A percentile compares a stretch with the other conserved stretches of the same genome.
Conservation (phyloP, 257 asterid genomes). For the Verbascum thapsus region DNA sequence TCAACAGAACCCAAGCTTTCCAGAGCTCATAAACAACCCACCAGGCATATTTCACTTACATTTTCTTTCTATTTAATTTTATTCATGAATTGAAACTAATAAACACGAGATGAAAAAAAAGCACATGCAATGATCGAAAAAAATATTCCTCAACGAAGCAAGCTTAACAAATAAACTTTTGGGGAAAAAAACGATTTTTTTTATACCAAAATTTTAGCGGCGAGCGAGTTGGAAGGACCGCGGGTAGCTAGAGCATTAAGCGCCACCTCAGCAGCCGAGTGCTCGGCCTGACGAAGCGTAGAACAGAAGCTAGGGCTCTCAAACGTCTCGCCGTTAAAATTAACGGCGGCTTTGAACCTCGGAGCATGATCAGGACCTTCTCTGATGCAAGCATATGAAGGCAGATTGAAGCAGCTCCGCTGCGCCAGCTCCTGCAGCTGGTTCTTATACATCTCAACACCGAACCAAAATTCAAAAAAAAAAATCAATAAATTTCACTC, state of each 20-base stretch:
- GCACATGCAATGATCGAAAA: neutral
- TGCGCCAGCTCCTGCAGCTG: conserved; percentile 63
- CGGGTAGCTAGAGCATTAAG: conserved; percentile 42
- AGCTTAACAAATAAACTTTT: neutral
- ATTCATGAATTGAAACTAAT: neutral
- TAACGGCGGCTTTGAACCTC: conserved; percentile 53
- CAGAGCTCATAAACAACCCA: neutral
- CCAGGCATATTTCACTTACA: neutral
- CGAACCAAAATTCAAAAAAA: neutral
- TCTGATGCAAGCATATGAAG: conserved; percentile 47
- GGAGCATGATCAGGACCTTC: conserved; percentile 70
- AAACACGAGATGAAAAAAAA: neutral
- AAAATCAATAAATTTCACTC: neutral
- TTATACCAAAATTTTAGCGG: conserved; percentile 53
- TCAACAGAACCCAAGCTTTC: too few species aligned
- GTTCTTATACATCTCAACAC: conserved; percentile 44
- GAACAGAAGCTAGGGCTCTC: conserved; percentile 54
- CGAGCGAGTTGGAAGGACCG: conserved; percentile 54
- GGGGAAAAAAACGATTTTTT: neutral
- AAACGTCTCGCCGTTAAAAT: conserved; percentile 54
- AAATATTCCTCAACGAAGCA: too few species aligned
- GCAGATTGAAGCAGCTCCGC: conserved; percentile 58
- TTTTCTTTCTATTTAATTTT: neutral
- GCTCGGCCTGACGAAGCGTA: conserved; percentile 61
- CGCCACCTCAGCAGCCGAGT: conserved; percentile 63